phyloP scores from a whole-genome alignment of 2,329 filamentous ascomycete species.

The Phaeosphaeriaceae sp. region DNA sequence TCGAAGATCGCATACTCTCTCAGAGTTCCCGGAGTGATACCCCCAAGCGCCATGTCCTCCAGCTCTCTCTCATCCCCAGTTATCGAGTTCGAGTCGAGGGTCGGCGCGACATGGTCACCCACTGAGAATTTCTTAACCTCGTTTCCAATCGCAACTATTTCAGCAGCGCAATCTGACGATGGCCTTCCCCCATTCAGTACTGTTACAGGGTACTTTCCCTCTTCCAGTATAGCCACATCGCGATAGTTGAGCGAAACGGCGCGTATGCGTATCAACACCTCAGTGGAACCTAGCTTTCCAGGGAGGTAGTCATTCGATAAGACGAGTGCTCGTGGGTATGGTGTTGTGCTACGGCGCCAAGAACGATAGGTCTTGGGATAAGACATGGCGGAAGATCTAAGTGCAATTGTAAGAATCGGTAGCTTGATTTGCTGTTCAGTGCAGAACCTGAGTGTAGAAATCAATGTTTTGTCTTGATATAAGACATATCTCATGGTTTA shows the following conservation, averaged over 20 bases:
- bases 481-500: not conserved
- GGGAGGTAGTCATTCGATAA: constrained; percentile 23
- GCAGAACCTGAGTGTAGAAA: not conserved
- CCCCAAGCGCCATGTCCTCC: constrained; percentile 9
- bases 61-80: constrained; percentile 21
- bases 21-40: constrained; percentile 25
- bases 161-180: constrained; percentile 33
- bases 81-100: constrained; percentile 11
- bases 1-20: constrained; percentile 34
- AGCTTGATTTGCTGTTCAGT: not conserved
- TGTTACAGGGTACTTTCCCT: constrained; percentile 20
- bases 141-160: constrained; percentile 30
- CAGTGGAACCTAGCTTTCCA: constrained; percentile 13
- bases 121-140: constrained; percentile 22
- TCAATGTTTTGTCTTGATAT: not conserved
- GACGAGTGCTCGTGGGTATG: constrained; percentile 15
- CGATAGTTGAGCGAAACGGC: constrained; percentile 40
- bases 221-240: constrained; percentile 33
- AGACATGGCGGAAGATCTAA: constrained; percentile 7
- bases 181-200: constrained; percentile 23
- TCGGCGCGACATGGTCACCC: constrained; percentile 36
- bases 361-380: constrained; percentile 23
- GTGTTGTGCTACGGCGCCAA: constrained; percentile 23
- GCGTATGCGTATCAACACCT: constrained; percentile 34
- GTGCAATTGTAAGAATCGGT: not conserved